These are phyloP conservation scores for Monilinia aucupariae DNA, from an alignment of 2,329 filamentous ascomycete species.

Conservation along the genomic window DNA sequence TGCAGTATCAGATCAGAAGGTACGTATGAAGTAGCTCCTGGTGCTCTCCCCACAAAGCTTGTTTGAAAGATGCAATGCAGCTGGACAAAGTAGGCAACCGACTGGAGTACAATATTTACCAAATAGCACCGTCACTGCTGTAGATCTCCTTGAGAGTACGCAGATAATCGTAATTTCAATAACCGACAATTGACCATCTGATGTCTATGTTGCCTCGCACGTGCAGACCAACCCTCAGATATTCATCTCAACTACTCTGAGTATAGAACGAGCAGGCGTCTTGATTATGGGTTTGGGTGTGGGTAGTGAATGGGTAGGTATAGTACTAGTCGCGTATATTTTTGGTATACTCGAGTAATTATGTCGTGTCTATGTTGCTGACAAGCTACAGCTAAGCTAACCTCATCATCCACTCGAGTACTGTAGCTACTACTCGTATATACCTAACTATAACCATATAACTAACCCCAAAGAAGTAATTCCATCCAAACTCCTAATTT, in stretches of 20 bases:
- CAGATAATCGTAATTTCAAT: not conserved
- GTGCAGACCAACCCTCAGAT: not conserved
- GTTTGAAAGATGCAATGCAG: constrained; percentile 3
- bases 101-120: not conserved
- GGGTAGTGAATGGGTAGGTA: too few relatives aligned
- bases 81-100: not conserved
- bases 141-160: not conserved
- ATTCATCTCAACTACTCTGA: not conserved
- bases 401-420: too few relatives aligned
- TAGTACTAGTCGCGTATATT: too few relatives aligned
- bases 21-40: too few relatives aligned
- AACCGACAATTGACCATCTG: not conserved
- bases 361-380: too few relatives aligned
- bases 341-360: too few relatives aligned
- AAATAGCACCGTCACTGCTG: not conserved
- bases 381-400: too few relatives aligned
- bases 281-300: too few relatives aligned
- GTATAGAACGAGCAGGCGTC: not conserved
- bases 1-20: too few relatives aligned
- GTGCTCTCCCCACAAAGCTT: constrained; percentile 9
- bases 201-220: not conserved
- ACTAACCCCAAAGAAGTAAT: not conserved
- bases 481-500: not conserved
- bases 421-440: too few relatives aligned
- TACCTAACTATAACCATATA: too few relatives aligned